Evolutionary conservation across 1,139 yeast genomes (phyloP), one percentile per base, ranked within the genome.

Genomic region (Saccharomyces hybrid): DNA sequence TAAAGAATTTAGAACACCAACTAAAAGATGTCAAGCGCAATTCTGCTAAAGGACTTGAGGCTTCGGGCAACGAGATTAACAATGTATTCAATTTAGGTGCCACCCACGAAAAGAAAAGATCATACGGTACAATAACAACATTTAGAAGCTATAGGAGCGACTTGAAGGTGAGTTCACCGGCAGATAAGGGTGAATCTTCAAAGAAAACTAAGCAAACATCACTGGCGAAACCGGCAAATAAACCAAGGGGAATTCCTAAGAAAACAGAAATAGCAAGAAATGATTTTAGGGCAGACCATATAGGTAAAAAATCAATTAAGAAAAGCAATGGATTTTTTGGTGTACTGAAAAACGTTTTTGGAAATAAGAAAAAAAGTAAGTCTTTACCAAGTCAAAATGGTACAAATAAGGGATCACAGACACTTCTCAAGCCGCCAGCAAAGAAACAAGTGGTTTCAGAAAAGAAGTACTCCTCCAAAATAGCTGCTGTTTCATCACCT

Each of bases 121-220:
- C 70, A 4, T 65, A 60, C 54, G 66, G 65, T 9, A 66, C 69
- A 13, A 65, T 66, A 16, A 66, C 70, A 13, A 66, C 69, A 2
- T 66, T 64, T 38, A 61, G 69, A 54, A 67, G 70, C 54, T 53
- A 63, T 55, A 55, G 50, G 2, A 65, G 68, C 52, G 70, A 66
- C 52, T 31, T 63, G 26, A 61, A 61, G 47, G 60, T 57, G 23
- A 19, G 44, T 31, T 13, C 46, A 27, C 14, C 52, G 3, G 19
- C 23, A 14, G 27, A 29, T 42, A 41, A 48, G 1, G 27, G 26
- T n/a, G 32, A 29, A 34, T 23, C 4, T 9, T 5, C 46, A 46
- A 29, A 44, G 26, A 7, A 27, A 29, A 38, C n/a, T 27, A 27
- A 27, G 34, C n/a, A 16, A 42, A n/a, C 47, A 4, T 27, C 11